Percentiles rank a stretch among this genome's conserved stretches.
Evolutionary conservation across 2,329 filamentous ascomycete species (phyloP).

Genomic region (Neofusicoccum laricinum): DNA sequence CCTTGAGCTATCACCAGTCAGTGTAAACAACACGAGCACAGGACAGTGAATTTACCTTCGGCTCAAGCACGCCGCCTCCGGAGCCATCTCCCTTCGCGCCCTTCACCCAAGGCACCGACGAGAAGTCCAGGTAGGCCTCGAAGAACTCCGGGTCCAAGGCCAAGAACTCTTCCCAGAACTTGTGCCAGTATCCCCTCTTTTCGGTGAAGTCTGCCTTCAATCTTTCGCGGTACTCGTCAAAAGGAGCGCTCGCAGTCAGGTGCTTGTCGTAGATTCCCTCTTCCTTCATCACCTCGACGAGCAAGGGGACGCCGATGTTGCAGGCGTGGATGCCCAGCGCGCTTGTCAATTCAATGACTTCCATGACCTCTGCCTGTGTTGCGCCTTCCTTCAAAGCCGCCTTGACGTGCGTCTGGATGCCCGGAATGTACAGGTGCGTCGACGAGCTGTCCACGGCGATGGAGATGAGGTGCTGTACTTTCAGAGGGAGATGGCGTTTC

Average conservation of each 20-base stretch:
- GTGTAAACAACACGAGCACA: background rate
- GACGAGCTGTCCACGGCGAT: constrained; percentile 44
- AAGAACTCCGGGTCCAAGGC: constrained; percentile 48
- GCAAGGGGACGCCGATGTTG: constrained; percentile 46
- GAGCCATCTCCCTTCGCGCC: constrained; percentile 20
- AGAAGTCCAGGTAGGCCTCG: constrained; percentile 47
- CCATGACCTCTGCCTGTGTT: constrained; percentile 42
- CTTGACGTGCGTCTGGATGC: constrained; percentile 41
- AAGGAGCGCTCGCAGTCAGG: constrained; percentile 19
- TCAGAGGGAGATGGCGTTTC: constrained; percentile 37
- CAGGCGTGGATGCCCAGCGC: constrained; percentile 49
- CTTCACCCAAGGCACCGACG: constrained; percentile 42
- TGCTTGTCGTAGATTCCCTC: constrained; percentile 32
- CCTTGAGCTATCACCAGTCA: constrained; percentile 31
- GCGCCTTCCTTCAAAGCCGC: constrained; percentile 42
- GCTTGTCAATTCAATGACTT: constrained; percentile 44
- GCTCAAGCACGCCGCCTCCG: constrained; percentile 36
- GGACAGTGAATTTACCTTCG: constrained; percentile 34
- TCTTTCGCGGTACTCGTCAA: constrained; percentile 35
- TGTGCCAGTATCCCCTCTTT: constrained; percentile 48
- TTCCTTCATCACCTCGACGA: constrained; percentile 48
- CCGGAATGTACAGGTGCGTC: constrained; percentile 46
- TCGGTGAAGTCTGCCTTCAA: constrained; percentile 44
- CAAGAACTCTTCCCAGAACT: constrained; percentile 46
- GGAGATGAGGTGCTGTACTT: constrained; percentile 43